A percentile compares a stretch with the other conserved stretches of the same genome.
Conservation (phyloP, 345 rosid species). For the Triadica sebifera region DNA sequence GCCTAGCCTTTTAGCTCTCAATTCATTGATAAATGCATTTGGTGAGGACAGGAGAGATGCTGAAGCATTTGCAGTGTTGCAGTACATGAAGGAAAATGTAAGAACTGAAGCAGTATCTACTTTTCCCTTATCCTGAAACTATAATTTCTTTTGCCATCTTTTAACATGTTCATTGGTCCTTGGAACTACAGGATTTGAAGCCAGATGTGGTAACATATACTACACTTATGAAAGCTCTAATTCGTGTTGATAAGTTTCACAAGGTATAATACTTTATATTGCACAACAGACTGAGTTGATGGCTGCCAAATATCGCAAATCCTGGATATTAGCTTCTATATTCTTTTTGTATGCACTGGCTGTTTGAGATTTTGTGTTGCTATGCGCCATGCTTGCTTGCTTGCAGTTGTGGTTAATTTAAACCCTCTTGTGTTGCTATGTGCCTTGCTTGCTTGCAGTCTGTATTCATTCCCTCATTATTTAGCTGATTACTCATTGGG, state of each 20-base stretch:
- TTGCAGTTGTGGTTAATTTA: background rate
- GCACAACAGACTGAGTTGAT: background rate
- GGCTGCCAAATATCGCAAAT: background rate
- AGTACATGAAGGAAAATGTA: slow-evolving; percentile 93
- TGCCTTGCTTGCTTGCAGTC: background rate
- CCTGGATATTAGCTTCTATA: background rate
- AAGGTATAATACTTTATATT: slow-evolving; percentile 46
- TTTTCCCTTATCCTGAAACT: slow-evolving; percentile 4
- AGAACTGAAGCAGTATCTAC: slow-evolving; percentile 7
- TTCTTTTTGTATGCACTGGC: background rate
- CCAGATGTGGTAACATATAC: slow-evolving; percentile 97
- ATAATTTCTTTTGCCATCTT: slow-evolving; percentile 13
- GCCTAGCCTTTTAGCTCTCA: slow-evolving; percentile 83
- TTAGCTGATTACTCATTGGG: background rate
- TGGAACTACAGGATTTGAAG: slow-evolving; percentile 62
- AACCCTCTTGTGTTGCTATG: background rate
- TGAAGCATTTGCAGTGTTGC: slow-evolving; percentile 90
- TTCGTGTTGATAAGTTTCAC: slow-evolving; percentile 79
- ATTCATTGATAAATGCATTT: slow-evolving; percentile 91
- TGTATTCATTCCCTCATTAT: background rate
- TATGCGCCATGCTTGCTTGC: background rate
- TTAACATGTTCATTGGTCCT: slow-evolving; percentile 24
- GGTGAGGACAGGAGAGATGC: slow-evolving; percentile 90
- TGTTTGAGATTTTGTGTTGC: background rate
- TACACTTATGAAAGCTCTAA: slow-evolving; percentile 88